phyloP scores from a whole-genome alignment of 768 basidiomycete genomes.

The Russula brevipes region DNA sequence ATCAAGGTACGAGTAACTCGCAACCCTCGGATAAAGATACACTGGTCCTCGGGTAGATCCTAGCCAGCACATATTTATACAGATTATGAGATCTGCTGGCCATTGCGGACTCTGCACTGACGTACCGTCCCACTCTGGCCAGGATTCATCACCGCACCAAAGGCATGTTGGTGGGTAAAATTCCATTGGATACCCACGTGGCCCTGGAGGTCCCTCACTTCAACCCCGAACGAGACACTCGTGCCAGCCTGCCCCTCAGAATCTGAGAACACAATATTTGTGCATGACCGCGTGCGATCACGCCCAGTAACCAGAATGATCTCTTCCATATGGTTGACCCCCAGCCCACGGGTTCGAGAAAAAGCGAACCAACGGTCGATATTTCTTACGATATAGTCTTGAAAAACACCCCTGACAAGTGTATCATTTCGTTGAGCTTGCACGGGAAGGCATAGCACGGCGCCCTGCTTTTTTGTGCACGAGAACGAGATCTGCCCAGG shows the following conservation, averaged over 20 bases:
- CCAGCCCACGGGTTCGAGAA: not conserved
- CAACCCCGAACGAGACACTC: not conserved
- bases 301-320: conserved; percentile 1
- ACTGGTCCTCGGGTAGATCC: conserved; percentile 1
- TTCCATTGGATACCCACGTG: not conserved
- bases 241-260: not conserved
- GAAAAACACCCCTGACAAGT: not conserved
- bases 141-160: not conserved
- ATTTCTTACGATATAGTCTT: conserved; percentile 1
- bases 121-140: not conserved
- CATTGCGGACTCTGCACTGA: not conserved
- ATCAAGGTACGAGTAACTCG: not conserved
- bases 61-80: not conserved
- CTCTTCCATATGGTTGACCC: conserved; percentile 1
- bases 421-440: not conserved
- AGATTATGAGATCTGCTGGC: not conserved
- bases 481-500: not conserved
- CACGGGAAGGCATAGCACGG: conserved; percentile 7
- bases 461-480: not conserved
- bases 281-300: not conserved
- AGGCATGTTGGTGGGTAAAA: not conserved
- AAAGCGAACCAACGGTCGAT: not conserved
- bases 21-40: not conserved
- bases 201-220: too few species aligned
- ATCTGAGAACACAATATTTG: not conserved